These are phyloP conservation scores for Auriscalpium orientale DNA, from an alignment of 768 basidiomycete genomes.

Conservation along the genomic window DNA sequence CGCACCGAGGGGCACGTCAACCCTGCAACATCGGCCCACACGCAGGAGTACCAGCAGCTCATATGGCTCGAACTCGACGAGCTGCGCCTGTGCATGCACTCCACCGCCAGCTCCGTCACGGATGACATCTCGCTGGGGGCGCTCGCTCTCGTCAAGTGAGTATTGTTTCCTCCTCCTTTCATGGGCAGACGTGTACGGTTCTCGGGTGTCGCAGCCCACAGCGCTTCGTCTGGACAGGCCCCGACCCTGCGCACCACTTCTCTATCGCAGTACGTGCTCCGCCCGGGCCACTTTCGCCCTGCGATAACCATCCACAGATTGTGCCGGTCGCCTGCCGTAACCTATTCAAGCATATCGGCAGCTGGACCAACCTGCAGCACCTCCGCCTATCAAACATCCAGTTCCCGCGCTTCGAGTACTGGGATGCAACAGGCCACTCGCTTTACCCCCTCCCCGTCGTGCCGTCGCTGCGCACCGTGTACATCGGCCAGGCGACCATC, in stretches of 20 bases:
- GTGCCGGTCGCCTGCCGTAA: conserved; percentile 31
- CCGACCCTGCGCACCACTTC: conserved; percentile 54
- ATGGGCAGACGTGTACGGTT: background rate
- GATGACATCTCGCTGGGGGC: conserved; percentile 23
- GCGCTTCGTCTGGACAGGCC: conserved; percentile 49
- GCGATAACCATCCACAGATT: conserved; percentile 26
- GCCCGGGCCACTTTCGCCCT: background rate
- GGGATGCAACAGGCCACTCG: background rate
- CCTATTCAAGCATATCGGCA: conserved; percentile 33
- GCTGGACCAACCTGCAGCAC: conserved; percentile 37
- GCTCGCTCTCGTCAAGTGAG: conserved; percentile 31
- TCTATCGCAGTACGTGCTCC: conserved; percentile 48
- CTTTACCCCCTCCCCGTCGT: conserved; percentile 23
- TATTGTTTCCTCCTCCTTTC: background rate
- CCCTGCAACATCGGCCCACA: too few relatives aligned
- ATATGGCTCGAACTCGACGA: conserved; percentile 18
- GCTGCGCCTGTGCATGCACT: conserved; percentile 32
- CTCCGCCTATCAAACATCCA: conserved; percentile 42
- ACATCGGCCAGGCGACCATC: conserved; percentile 44
- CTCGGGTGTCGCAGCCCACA: conserved; percentile 29
- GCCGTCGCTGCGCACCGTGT: conserved; percentile 33
- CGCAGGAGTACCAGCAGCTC: background rate
- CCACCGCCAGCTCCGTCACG: conserved; percentile 26
- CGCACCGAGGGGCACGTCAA: background rate
- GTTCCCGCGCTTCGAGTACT: conserved; percentile 23